These are phyloP conservation scores for Musa troglodytarum DNA, from an alignment of 176 grass and related monocot species.

Conservation along the genomic window DNA sequence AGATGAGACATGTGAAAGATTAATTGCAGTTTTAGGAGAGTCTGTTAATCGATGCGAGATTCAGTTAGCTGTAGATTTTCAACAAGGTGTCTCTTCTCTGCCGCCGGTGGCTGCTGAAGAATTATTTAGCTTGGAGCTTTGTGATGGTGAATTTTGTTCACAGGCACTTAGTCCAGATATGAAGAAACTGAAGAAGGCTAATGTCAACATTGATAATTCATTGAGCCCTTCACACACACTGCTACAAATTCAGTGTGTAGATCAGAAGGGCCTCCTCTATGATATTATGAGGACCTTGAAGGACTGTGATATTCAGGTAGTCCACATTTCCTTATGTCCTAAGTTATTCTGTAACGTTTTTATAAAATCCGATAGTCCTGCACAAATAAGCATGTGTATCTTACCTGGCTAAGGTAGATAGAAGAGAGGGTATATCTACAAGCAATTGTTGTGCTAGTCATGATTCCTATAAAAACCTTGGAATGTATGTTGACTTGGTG, in stretches of 20 bases:
- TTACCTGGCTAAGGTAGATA: no score
- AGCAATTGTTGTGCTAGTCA: no score
- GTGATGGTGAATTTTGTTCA: background rate
- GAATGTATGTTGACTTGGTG: no score
- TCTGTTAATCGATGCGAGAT: background rate
- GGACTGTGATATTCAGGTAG: slow-evolving; percentile 82
- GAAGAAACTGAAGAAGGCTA: slow-evolving; percentile 57
- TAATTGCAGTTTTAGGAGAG: slow-evolving; percentile 5
- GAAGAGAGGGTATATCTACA: no score
- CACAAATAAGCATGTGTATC: no score
- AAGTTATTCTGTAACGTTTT: background rate
- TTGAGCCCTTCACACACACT: slow-evolving; percentile 77
- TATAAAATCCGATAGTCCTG: no score
- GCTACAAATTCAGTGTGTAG: slow-evolving; percentile 66
- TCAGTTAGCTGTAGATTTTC: slow-evolving; percentile 11
- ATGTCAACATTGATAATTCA: slow-evolving; percentile 68
- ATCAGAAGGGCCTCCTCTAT: slow-evolving; percentile 92
- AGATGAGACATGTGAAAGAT: slow-evolving; percentile 2
- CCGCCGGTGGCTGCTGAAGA: background rate
- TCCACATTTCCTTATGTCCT: background rate
- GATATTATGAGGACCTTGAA: slow-evolving; percentile 91
- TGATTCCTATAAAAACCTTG: no score
- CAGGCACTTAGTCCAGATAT: slow-evolving; percentile 40
- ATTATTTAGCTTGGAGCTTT: slow-evolving; percentile 6
- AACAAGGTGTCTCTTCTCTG: slow-evolving; percentile 10